Evolutionary conservation across 108 stramenopile species (phyloP).

Genomic region (Nannochloropsis oceanica): DNA sequence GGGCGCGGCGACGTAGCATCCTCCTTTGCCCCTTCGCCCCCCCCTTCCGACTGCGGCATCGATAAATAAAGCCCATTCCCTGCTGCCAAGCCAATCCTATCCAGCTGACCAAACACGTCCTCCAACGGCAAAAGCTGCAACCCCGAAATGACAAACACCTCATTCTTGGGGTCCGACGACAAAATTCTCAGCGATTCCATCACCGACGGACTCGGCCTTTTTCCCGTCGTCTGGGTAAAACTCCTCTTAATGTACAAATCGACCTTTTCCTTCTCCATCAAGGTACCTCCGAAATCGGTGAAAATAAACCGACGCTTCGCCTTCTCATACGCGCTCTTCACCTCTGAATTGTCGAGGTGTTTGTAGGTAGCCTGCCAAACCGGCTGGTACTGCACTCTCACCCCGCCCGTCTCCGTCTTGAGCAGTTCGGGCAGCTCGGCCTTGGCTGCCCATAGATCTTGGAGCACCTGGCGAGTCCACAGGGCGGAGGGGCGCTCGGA

Average conservation of each 20-base stretch:
- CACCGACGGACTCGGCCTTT: constrained; percentile 43
- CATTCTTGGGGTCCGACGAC: constrained; percentile 63
- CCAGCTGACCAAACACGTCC: constrained; percentile 62
- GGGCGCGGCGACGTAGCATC: background rate
- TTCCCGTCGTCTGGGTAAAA: constrained; percentile 58
- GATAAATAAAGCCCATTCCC: constrained; percentile 80
- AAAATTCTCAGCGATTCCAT: constrained; percentile 52
- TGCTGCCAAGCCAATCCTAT: constrained; percentile 69
- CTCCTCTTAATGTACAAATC: constrained; percentile 80
- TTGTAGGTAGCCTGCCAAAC: constrained; percentile 4
- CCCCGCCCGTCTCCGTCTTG: background rate
- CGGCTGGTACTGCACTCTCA: background rate
- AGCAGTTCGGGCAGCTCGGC: background rate
- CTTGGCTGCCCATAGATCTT: constrained; percentile 43
- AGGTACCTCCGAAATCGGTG: constrained; percentile 93
- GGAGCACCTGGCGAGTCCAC: constrained; percentile 88
- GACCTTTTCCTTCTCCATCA: constrained; percentile 74
- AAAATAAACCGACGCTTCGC: constrained; percentile 72
- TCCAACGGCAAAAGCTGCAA: constrained; percentile 63
- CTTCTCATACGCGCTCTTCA: constrained; percentile 45
- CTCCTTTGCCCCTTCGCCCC: background rate
- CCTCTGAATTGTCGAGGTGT: constrained; percentile 10
- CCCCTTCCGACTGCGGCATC: constrained; percentile 4
- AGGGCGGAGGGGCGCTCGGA: constrained; percentile 71
- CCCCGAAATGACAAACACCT: constrained; percentile 76